A percentile compares a stretch with the other conserved stretches of the same genome.
Conservation (phyloP, 2,329 filamentous ascomycete genomes). For the Claviceps sp. region DNA sequence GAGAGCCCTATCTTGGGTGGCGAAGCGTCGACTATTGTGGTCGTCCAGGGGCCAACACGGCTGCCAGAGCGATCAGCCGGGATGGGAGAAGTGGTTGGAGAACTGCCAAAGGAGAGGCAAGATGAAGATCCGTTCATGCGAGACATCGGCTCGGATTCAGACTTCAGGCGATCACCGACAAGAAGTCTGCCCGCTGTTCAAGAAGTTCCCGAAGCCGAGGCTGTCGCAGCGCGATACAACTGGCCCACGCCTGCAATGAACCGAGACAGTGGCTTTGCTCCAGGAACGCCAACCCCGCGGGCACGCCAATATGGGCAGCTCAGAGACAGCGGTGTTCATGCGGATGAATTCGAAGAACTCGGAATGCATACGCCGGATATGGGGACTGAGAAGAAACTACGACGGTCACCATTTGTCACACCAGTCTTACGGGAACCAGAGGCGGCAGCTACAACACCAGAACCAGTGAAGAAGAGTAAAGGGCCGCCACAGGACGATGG, state of each 20-base stretch:
- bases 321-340: constrained; percentile 44
- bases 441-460: constrained; percentile 24
- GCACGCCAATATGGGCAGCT: constrained; percentile 23
- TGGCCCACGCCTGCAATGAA: constrained; percentile 22
- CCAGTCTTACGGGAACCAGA: constrained; percentile 28
- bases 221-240: constrained; percentile 14
- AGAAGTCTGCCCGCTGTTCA: constrained; percentile 37
- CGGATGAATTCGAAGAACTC: constrained; percentile 32
- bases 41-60: constrained; percentile 10
- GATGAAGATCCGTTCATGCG: constrained; percentile 11
- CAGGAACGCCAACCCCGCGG: constrained; percentile 30
- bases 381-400: constrained; percentile 14
- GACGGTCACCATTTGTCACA: constrained; percentile 22
- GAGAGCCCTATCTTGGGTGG: constrained; percentile 28
- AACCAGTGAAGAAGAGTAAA: constrained; percentile 29
- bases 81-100: constrained; percentile 16
- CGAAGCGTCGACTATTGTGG: constrained; percentile 11
- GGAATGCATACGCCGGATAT: constrained; percentile 17
- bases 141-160: constrained; percentile 17
- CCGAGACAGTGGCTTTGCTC: constrained; percentile 20
- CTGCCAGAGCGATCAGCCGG: constrained; percentile 20
- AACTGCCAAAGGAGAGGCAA: constrained; percentile 19
- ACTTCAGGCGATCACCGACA: constrained; percentile 29
- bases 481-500: constrained; percentile 17
- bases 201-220: constrained; percentile 35